phyloP scores from a whole-genome alignment of 139 green algal species.

The Micractinium sp. region DNA sequence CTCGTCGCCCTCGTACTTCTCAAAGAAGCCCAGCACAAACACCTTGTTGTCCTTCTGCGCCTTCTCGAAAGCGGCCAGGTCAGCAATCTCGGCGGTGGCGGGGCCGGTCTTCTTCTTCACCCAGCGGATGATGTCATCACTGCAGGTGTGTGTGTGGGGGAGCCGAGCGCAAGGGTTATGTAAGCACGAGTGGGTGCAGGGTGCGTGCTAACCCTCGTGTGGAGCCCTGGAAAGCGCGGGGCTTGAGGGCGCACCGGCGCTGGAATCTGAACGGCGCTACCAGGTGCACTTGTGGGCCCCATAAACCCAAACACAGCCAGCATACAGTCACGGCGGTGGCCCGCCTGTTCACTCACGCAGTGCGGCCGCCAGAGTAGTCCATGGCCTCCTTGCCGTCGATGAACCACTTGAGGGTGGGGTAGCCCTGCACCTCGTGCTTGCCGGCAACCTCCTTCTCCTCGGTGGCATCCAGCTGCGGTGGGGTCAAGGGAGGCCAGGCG shows the following conservation, averaged over 20 bases:
- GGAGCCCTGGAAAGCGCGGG: too few relatives aligned
- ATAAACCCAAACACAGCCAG: too few relatives aligned
- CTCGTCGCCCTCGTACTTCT: constrained; percentile 65
- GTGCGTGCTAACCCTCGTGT: too few relatives aligned
- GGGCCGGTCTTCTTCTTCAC: constrained; percentile 93
- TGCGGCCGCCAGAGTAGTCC: constrained; percentile 80
- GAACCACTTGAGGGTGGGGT: constrained; percentile 92
- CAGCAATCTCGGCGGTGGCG: constrained; percentile 61
- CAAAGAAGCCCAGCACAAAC: constrained; percentile 81
- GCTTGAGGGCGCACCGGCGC: too few relatives aligned
- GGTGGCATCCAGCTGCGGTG: constrained; percentile 77
- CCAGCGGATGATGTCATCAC: constrained; percentile 81
- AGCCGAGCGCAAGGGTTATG: background rate
- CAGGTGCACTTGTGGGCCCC: too few relatives aligned
- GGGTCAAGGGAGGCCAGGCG: too few relatives aligned
- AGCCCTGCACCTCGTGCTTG: constrained; percentile 72
- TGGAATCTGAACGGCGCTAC: too few relatives aligned
- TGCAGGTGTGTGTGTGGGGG: constrained; percentile 34
- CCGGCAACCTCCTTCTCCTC: constrained; percentile 63
- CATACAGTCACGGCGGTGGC: too few relatives aligned
- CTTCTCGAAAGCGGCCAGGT: constrained; percentile 56
- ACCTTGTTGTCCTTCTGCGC: constrained; percentile 53
- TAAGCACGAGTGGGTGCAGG: background rate
- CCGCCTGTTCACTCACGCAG: too few relatives aligned
- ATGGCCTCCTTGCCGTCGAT: constrained; percentile 71